Evolutionary conservation across 2,329 filamentous ascomycete genomes (phyloP), one percentile per base, ranked within the genome.

Genomic region (Lachnellula suecica): DNA sequence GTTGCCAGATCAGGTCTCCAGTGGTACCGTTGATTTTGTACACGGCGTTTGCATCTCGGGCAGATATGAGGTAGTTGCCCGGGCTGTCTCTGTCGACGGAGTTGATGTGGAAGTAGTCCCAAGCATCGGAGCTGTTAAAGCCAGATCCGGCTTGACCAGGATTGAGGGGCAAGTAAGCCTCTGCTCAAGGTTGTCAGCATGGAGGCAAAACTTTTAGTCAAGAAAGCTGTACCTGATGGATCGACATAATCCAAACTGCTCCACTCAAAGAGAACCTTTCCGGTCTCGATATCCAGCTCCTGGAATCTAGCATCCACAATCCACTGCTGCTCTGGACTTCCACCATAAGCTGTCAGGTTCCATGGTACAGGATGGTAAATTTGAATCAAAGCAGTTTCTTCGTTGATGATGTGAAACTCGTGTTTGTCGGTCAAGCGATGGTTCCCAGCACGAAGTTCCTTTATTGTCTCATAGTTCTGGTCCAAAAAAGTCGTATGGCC

Each of bases 231-330:
- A 70, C 77, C 73, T 37, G 73, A 70, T 1, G 77, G 78, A 40
- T 46, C 43, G 7, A 61, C 56, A 63, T 83, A 77, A 51, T 83
- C 79, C 9, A 83, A 66, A 56, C 76, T 78, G 25, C 72, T 73
- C 82, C 81, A 84, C 58, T 84, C 80, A 56, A 84, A 84, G 10
- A 83, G 55, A 3, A 84, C 65, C 37, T 75, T 70, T 2, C 79
- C 79, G 2, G 77, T 82, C 22, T 76, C 71, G 38, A 65, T 57
- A 22, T 64, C 57, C 17, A 64, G 47, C 47, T 65, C 63, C 66
- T 82, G 79, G 50, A 82, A 72, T 23, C 76, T 76, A 2, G 74
- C 74, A 64, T 81, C 73, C 3, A 80, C 77, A 60, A 82, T 79
- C 79, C 79, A 82, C 52, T 79, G 74, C 60, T 81, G 76, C 53